Percentiles rank a stretch among this genome's conserved stretches.
These are phyloP conservation scores for Fusarium cicatricum DNA, from an alignment of 2,329 filamentous ascomycete species.

Conservation along the genomic window DNA sequence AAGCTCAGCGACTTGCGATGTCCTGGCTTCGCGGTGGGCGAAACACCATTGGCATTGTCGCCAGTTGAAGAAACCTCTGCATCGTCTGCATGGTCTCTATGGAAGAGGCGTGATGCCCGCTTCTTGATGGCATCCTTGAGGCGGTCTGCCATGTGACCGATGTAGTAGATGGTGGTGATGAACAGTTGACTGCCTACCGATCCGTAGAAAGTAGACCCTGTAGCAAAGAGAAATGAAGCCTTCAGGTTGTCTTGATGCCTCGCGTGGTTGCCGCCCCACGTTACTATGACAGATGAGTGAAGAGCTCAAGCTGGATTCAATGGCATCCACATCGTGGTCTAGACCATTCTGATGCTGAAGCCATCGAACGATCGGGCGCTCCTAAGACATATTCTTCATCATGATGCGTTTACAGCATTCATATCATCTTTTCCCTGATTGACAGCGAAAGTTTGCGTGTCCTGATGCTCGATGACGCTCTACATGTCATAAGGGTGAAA, in stretches of 20 bases:
- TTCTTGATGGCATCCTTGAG: conserved; percentile 32
- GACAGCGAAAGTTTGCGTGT: conserved; percentile 26
- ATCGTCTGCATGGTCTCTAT: conserved; percentile 1
- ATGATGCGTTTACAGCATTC: background rate
- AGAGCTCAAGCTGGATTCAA: background rate
- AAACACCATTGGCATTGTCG: background rate
- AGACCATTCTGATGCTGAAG: conserved; percentile 4
- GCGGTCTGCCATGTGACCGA: conserved; percentile 20
- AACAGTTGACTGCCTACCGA: background rate
- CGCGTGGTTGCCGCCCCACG: background rate
- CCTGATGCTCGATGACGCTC: conserved; percentile 23
- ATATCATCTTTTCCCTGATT: conserved; percentile 14
- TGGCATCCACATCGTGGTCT: background rate
- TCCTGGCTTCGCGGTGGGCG: background rate
- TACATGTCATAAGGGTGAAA: too few relatives aligned
- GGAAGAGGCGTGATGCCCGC: conserved; percentile 28
- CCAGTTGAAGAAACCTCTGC: background rate
- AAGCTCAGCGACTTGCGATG: conserved; percentile 23
- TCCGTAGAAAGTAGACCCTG: background rate
- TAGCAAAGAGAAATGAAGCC: background rate
- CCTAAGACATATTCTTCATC: background rate
- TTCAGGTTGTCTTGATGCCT: conserved; percentile 8
- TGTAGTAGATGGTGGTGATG: background rate
- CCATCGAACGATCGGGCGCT: conserved; percentile 5
- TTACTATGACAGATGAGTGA: background rate